Base-by-base conservation (phyloP, 2,329 filamentous ascomycete genomes). In the Penicillium psychrosexuale region DNA sequence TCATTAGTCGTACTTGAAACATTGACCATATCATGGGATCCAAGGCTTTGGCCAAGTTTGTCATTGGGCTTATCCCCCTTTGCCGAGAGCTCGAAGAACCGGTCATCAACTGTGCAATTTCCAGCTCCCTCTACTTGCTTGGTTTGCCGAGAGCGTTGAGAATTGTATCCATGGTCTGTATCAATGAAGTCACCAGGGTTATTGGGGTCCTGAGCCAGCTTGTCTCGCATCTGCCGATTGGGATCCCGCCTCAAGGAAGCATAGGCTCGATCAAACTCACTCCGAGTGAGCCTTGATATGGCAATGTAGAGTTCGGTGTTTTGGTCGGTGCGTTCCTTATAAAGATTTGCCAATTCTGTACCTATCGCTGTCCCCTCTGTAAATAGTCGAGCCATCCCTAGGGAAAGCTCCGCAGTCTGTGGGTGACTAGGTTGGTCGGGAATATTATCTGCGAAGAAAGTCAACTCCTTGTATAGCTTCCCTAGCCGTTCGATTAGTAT, bases 401-500 rank as follows among this genome's bases (percentile, higher is more conserved):
- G 15, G 2, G 1, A 2, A 0, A n/a, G 6, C 5, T 28, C 15
- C 1, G 3, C 15, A 17, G 4, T 0, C 8, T 12, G 8, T 28
- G 7, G 5, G 39, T 42, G 17, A 42, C n/a, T 22, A 11, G 13
- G 1, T 27, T 22, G 15, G 15, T 27, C 22, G 39, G 13, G 13
- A 0, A 8, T n/a, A 2, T n/a, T 42, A 0, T 42, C 38, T 27
- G 38, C 0, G 4, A 39, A 39, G 19, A 3, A 13, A 13, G 24
- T 2, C 3, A 15, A 0, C 19, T 24, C 19, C 5, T 12, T 15
- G 1, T 1, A 3, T 5, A 27, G 0, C 6, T 27, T 9, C 1
- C n/a, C 4, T 27, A 40, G 8, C 8, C 39, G 13, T 27, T 42
- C 13, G 22, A 2, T 2, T 42, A 27, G n/a, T 7, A 42, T 27